Conservation (phyloP, 2,329 filamentous ascomycete genomes). For the Neoarthrinium moseri region DNA sequence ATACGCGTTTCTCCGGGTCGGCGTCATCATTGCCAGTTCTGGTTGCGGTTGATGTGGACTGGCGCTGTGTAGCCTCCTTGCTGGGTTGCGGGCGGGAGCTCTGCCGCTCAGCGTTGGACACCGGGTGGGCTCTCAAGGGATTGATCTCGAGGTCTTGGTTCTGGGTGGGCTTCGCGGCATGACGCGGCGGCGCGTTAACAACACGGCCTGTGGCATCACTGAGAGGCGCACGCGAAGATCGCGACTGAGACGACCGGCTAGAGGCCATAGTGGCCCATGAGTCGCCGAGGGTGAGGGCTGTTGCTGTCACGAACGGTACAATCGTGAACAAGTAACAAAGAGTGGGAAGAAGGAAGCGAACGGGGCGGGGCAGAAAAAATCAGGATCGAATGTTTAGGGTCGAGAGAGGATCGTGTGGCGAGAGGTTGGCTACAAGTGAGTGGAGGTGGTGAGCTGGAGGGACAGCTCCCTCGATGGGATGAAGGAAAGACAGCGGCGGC, state of each 20-base stretch:
- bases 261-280: slow-evolving; percentile 21
- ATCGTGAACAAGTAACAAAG: no score
- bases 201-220: slow-evolving; percentile 27
- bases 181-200: slow-evolving; percentile 20
- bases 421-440: not conserved
- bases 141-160: slow-evolving; percentile 14
- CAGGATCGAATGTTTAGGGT: not conserved
- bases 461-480: no score
- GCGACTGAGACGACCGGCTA: slow-evolving; percentile 13
- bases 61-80: no score
- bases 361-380: not conserved
- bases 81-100: not conserved
- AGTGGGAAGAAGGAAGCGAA: no score
- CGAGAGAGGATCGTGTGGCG: not conserved
- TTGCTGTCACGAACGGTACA: no score
- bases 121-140: slow-evolving; percentile 21
- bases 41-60: no score
- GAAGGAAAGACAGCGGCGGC: no score
- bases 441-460: no score
- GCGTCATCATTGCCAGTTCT: slow-evolving; percentile 11
- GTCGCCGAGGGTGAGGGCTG: slow-evolving; percentile 7
- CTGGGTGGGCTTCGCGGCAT: slow-evolving; percentile 15
- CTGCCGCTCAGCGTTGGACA: not conserved
- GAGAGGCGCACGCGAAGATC: slow-evolving; percentile 22
- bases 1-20: slow-evolving; percentile 20